A percentile compares a stretch with the other conserved stretches of the same genome.
Evolutionary conservation across 2,329 filamentous ascomycete species (phyloP).

Genomic region (Pseudocercospora cruenta): DNA sequence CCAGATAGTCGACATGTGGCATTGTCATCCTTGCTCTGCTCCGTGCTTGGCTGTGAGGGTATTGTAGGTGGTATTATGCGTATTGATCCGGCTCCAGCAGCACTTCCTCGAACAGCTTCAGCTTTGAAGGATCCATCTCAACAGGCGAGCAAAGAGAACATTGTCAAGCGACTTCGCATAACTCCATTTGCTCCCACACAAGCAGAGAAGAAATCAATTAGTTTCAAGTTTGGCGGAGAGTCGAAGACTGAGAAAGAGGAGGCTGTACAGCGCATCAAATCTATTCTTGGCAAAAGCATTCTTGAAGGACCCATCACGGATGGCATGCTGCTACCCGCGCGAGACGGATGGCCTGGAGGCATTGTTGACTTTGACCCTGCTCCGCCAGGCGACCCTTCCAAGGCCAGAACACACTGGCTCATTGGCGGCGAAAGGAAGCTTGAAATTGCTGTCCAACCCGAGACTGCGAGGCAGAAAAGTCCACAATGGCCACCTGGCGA

Average conservation of each 20-base stretch:
- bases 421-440: constrained; percentile 75
- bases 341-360: constrained; percentile 79
- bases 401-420: constrained; percentile 66
- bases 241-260: constrained; percentile 82
- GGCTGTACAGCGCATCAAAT: constrained; percentile 69
- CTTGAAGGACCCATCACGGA: constrained; percentile 87
- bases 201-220: constrained; percentile 60
- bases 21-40: constrained; percentile 76
- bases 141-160: constrained; percentile 46
- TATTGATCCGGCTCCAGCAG: constrained; percentile 77
- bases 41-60: constrained; percentile 69
- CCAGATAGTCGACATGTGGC: constrained; percentile 80
- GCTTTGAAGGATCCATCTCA: constrained; percentile 45
- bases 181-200: constrained; percentile 72
- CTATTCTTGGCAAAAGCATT: constrained; percentile 71
- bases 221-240: constrained; percentile 84
- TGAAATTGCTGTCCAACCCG: constrained; percentile 73
- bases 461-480: constrained; percentile 66
- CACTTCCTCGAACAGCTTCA: constrained; percentile 65
- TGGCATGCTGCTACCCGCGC: constrained; percentile 73
- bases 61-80: constrained; percentile 86
- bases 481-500: constrained; percentile 57
- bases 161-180: constrained; percentile 72
- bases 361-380: constrained; percentile 76
- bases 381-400: constrained; percentile 49